Conservation (phyloP, 1,284 basidiomycete species). For the Ceratobasidium theobromae region DNA sequence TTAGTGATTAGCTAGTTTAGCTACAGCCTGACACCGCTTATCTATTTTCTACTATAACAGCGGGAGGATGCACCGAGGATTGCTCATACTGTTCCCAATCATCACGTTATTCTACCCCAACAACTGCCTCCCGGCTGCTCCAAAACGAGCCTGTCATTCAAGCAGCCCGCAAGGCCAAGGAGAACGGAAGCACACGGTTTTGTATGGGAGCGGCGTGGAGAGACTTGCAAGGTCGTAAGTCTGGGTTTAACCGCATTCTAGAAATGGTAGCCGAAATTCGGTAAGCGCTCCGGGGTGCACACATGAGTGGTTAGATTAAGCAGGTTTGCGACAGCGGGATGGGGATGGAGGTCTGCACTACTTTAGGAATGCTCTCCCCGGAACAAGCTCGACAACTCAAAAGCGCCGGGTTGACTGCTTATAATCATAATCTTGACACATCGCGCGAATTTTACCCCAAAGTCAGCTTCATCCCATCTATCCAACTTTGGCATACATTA, state of each 20-base stretch:
- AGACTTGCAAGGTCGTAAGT: slow-evolving; percentile 89
- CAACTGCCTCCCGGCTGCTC: slow-evolving; percentile 86
- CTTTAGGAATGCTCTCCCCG: slow-evolving; percentile 92
- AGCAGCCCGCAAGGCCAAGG: slow-evolving; percentile 90
- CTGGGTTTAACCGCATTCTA: slow-evolving; percentile 90
- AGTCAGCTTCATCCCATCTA: slow-evolving; percentile 46
- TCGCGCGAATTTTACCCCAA: slow-evolving; percentile 96
- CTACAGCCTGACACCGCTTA: not conserved
- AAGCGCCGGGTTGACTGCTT: slow-evolving; percentile 93
- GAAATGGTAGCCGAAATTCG: slow-evolving; percentile 73
- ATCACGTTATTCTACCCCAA: slow-evolving; percentile 85
- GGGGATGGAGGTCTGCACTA: slow-evolving; percentile 98
- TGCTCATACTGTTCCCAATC: slow-evolving; percentile 99
- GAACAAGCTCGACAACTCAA: slow-evolving; percentile 94
- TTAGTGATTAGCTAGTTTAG: slow-evolving; percentile 48
- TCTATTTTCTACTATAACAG: slow-evolving; percentile 45
- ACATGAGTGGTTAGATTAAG: slow-evolving; percentile 5
- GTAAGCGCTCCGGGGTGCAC: slow-evolving; percentile 31
- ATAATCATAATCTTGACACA: slow-evolving; percentile 99
- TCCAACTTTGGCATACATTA: not conserved
- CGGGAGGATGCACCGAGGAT: slow-evolving; percentile 94
- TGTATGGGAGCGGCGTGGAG: slow-evolving; percentile 99
- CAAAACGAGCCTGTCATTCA: slow-evolving; percentile 90
- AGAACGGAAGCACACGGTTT: slow-evolving; percentile 94
- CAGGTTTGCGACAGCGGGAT: slow-evolving; percentile 64